Evolutionary conservation across 1,284 basidiomycete species (phyloP), one percentile per base, ranked within the genome.

Genomic region (Puccinia horiana): DNA sequence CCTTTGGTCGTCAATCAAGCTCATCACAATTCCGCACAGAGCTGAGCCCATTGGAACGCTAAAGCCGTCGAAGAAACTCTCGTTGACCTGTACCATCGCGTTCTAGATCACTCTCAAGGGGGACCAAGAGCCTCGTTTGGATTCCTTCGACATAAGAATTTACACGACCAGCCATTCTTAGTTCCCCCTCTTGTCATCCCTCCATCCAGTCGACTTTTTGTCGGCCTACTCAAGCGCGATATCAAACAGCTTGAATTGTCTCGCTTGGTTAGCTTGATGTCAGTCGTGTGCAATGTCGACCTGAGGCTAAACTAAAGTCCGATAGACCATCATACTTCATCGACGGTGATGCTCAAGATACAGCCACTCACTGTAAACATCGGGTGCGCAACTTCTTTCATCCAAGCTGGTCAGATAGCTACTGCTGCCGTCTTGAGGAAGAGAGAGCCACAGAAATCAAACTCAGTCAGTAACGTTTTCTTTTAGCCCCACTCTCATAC

Each of bases 31-130:
- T 69, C 29, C 40, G 65, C 65, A 69, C 40, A 47, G 42, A 69
- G 42, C 65, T 44, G 65, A n/a, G 1, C 11, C 61, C 2, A 47
- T 47, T 32, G 29, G 37, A 12, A 11, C 47, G 26, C 65, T 69
- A 69, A 47, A 69, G 4, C 65, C 65, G 65, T 69, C 42, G 42
- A 42, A 0, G 65, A 47, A 26, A 4, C 9, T 69, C 42, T 26
- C n/a, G 14, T 69, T 44, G 65, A 69, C 65, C 42, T 69, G 65
- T 69, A 42, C 42, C 65, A 69, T 69, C 65, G 42, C 42, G 65
- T 47, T 69, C 26, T 42, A 67, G 65, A 35, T 67, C 65, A 20
- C 12, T 42, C n/a, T 44, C 23, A 37, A 44, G 26, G 65, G 65
- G 65, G 65, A 69, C 23, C 23, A 47, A 69, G 65, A 67, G 65